Percentiles rank a stretch among this genome's conserved stretches.
Evolutionary conservation across 2,329 filamentous ascomycete species (phyloP).

Genomic region (Ophiostoma triangulosporum): DNA sequence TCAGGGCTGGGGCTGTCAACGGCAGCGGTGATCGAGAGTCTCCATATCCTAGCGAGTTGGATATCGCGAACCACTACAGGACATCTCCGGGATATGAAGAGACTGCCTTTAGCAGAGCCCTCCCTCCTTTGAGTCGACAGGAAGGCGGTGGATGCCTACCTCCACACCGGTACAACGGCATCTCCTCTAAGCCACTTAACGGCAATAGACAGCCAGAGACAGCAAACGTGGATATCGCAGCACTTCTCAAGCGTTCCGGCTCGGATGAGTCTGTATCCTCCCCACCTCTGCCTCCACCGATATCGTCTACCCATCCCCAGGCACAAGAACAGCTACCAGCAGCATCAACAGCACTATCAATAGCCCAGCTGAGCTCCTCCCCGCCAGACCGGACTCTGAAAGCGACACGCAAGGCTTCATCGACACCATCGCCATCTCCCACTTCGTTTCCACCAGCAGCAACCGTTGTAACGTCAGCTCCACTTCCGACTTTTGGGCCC

Average conservation of each 20-base stretch:
- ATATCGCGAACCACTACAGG: not conserved
- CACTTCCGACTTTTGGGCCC: not conserved
- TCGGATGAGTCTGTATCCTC: slow-evolving; percentile 54
- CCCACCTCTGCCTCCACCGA: slow-evolving; percentile 15
- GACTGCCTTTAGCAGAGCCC: not conserved
- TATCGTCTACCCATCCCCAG: not conserved
- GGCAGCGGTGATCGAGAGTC: not conserved
- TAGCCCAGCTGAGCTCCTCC: not conserved
- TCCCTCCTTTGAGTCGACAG: not conserved
- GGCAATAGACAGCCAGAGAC: slow-evolving; percentile 27
- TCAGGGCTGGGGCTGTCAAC: not conserved
- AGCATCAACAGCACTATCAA: not conserved
- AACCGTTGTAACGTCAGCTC: slow-evolving; percentile 12
- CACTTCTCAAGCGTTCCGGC: slow-evolving; percentile 65
- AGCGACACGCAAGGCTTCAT: slow-evolving; percentile 4
- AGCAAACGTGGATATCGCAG: slow-evolving; percentile 90
- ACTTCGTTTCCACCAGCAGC: slow-evolving; percentile 15
- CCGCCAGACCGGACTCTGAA: slow-evolving; percentile 1
- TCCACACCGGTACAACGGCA: not conserved
- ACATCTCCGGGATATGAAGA: not conserved
- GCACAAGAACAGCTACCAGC: not conserved
- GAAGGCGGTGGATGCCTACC: slow-evolving; percentile 5
- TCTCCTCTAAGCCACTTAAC: slow-evolving; percentile 16
- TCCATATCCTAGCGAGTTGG: not conserved
- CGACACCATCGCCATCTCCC: slow-evolving; percentile 25